Evolutionary conservation across 106 monocot genomes (phyloP).

Genomic region (Gastrodia elata): DNA sequence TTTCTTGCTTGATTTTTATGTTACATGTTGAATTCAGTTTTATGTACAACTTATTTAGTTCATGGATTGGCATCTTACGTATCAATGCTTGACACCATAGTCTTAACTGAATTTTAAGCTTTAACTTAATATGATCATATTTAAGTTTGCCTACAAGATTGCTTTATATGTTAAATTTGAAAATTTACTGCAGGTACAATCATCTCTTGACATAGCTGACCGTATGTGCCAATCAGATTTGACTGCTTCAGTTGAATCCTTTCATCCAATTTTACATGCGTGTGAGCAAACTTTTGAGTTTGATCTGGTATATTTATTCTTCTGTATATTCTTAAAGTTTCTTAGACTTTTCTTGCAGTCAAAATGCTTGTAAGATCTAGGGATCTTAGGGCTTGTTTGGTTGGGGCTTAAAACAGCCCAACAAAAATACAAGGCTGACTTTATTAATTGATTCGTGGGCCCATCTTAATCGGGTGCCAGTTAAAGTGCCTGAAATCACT

Average conservation of each 20-base stretch:
- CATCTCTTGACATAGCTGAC: slow-evolving; percentile 49
- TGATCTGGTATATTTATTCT: slow-evolving; percentile 47
- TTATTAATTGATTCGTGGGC: too few relatives aligned
- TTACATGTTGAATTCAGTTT: neutral
- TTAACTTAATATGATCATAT: neutral
- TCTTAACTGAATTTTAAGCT: neutral
- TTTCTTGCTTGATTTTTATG: neutral
- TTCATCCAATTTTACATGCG: slow-evolving; percentile 43
- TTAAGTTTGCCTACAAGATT: neutral
- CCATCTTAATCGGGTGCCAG: too few relatives aligned
- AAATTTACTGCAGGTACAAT: slow-evolving; percentile 34
- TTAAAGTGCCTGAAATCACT: too few relatives aligned
- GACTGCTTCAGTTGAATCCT: slow-evolving; percentile 28
- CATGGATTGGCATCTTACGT: neutral
- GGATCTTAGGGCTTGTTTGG: neutral
- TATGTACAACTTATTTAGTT: neutral
- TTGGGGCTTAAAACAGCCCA: too few relatives aligned
- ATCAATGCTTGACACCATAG: neutral
- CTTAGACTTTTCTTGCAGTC: neutral
- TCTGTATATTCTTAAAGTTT: neutral
- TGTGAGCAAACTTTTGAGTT: slow-evolving; percentile 54
- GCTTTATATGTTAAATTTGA: neutral
- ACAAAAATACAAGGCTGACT: too few relatives aligned
- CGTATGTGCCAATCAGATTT: slow-evolving; percentile 41
- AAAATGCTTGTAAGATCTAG: neutral